Evolutionary conservation across 345 rosid genomes (phyloP).

Genomic region (Arabidopsis thaliana): TAIR10.1 NC_003071.7:14801501-14802000

Average conservation of each 20-base stretch:
- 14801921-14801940: constrained; percentile 19
- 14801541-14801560: constrained; percentile 15
- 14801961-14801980: constrained; percentile 6
- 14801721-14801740: constrained; percentile 98
- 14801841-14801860: constrained; percentile 96
- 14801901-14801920: constrained; percentile 90
- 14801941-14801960: neutral
- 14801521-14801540: neutral
- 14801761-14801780: constrained; percentile 18
- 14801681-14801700: constrained; percentile 94
- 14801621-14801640: constrained; percentile 97
- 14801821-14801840: constrained; percentile 92
- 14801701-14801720: constrained; percentile 91
- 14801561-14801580: constrained; percentile 12
- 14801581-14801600: neutral
- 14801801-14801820: constrained; percentile 6
- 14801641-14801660: constrained; percentile 97
- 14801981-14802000: constrained; percentile 22
- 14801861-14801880: constrained; percentile 98
- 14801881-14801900: constrained; percentile 97
- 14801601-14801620: constrained; percentile 61
- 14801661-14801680: constrained; percentile 98
- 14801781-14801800: constrained; percentile 13
- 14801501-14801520: constrained; percentile 31
- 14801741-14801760: constrained; percentile 65